Evolutionary conservation across 176 grass and related monocot genomes (phyloP).

Genomic region (Bromus sterilis): DNA sequence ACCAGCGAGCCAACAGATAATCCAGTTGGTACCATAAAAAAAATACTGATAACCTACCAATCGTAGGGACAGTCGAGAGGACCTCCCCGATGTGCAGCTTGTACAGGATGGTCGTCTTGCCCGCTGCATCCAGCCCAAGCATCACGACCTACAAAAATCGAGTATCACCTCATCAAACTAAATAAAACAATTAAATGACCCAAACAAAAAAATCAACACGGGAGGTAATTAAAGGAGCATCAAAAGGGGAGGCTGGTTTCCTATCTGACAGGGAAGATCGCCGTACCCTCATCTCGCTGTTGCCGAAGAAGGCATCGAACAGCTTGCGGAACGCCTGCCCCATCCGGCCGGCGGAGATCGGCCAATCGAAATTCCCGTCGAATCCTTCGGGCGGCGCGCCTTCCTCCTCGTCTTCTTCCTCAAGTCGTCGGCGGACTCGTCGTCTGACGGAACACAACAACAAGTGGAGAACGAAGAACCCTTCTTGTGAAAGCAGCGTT

Average conservation of each 20-base stretch:
- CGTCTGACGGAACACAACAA: not conserved
- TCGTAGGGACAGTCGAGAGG: slow-evolving; percentile 74
- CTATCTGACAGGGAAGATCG: not conserved
- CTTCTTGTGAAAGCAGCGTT: not conserved
- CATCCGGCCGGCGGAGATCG: slow-evolving; percentile 17
- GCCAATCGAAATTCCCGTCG: not conserved
- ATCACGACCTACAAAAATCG: slow-evolving; percentile 54
- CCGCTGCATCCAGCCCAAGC: slow-evolving; percentile 73
- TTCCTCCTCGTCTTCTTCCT: slow-evolving; percentile 1
- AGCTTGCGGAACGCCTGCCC: slow-evolving; percentile 83
- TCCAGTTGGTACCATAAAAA: not conserved
- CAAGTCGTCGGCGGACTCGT: not conserved
- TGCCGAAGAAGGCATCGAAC: slow-evolving; percentile 78
- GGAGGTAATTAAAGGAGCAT: not conserved
- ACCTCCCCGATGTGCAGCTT: slow-evolving; percentile 82
- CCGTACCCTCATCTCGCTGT: slow-evolving; percentile 71
- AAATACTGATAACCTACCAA: slow-evolving; percentile 36
- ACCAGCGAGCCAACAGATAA: not conserved
- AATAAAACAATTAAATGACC: not conserved
- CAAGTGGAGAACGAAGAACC: not conserved
- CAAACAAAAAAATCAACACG: not conserved
- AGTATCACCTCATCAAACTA: not conserved
- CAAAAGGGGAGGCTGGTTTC: not conserved
- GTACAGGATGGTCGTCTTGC: slow-evolving; percentile 74
- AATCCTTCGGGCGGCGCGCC: not conserved